Base-by-base conservation (phyloP, 495 filamentous ascomycete species). In the Lasiosphaeria miniovina region DNA sequence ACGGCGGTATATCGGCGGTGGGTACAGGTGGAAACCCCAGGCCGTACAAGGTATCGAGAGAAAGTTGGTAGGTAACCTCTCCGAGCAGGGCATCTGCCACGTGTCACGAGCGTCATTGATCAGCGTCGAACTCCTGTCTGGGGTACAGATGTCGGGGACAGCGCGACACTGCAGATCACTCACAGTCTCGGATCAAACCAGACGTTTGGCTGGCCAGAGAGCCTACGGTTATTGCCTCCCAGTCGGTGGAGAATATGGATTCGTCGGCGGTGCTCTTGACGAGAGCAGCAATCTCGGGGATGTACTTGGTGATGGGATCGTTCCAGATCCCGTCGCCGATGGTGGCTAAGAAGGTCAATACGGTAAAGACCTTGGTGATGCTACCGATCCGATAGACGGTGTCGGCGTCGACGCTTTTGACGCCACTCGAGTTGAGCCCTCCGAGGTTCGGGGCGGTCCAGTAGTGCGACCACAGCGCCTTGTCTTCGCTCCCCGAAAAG, bases 161-260 rank as follows among this genome's bases (percentile, higher is more conserved):
- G 2, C 24, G 24, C 24, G 24, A 24, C 24, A 24, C 24, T 24
- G 24, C 24, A 24, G 24, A 4, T 4, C 1, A 59, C 71, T 63
- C 62, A 75, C 73, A 76, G 32, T 75, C 73, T 55, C 79, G 70
- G 31, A 75, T 75, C 41, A 84, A 68, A 0, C 80, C 83, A 12
- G 82, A 73, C 34, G 80, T 71, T 59, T 86, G 83, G 48, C 74
- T 79, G 0, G 81, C 82, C 45, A 86, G 61, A 4, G 80, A 75
- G 0, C 82, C 79, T 11, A 86, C 70, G 0, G 82, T 86, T 36
- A 85, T 73, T 3, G 82, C 74, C 1, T 80, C 71, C 84, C 84
- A 86, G 17, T 76, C 72, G 6, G 80, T 64, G 4, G 65, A 64
- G 33, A 72, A 70, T 14, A 77, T 74, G 0, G 68, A 60, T 46